Evolutionary conservation across 176 grass and related monocot genomes (phyloP), one percentile per base, ranked within the genome.

Genomic region (Eremochloa ophiuroides): DNA sequence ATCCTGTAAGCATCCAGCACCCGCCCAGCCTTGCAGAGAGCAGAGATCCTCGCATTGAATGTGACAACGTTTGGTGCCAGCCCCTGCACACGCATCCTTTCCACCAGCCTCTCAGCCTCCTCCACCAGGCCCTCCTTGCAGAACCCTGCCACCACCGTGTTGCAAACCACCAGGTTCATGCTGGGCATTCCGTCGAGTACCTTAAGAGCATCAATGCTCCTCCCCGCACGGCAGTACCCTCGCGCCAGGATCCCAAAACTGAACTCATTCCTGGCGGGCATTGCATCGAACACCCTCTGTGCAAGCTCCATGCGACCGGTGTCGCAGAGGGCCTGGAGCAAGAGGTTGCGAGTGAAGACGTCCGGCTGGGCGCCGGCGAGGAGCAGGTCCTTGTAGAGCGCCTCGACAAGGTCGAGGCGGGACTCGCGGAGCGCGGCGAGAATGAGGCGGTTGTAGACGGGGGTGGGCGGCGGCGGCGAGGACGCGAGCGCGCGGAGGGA

Each of bases 11-110:
- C 95, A 5, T 98, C 92, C 76, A 91, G 73, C 72, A 95, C 88
- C 78, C 68, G 82, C 20, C 92, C 88, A 0, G 84, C 62, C 80
- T 86, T 98, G 81, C 95, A 98, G 85, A 98, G 92, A 9, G 88
- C 88, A 0, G 95, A 93, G 80, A 98, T 98, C 83, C 95, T 82
- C 11, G 86, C 87, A 25, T 98, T 98, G 87, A 98, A 98, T 13
- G 95, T 98, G 58, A 93, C 90, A 51, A 95, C 90, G 69, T 98
- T 95, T 7, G 95, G 92, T 8, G 65, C 55, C 7, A 98, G 75
- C 33, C 88, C 92, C 30, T 89, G 74, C 26, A 55, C 56, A 16
- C 84, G 87, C 95, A 98, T 98, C 66, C 86, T 56, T n/a, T 89
- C 88, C 8, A 98, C 92, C 79, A 98, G 79, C 66, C 42, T 86